Base-by-base conservation (phyloP, 345 rosid genomes). In the Erysimum cheiranthoides region DNA sequence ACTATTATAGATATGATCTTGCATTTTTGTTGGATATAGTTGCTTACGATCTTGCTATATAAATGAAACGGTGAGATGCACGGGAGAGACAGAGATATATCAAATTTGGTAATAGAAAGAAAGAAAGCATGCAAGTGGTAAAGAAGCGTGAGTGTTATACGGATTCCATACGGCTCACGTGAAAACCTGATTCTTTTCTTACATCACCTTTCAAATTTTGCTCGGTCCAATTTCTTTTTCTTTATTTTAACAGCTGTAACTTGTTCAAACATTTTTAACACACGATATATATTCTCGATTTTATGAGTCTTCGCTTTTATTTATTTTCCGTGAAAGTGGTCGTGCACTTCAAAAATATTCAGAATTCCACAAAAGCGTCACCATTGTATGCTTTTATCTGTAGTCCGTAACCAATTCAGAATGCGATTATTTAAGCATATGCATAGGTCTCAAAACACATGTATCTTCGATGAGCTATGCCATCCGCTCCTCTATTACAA, bases 161-260 rank as follows among this genome's bases (percentile, higher is more conserved):
- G 63, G 64, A 73, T 43, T 65, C 65, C 65, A 66, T 66, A 74
- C 66, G 78, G 66, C 58, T 66, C 78, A 74, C 73, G 78, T 74
- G 78, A 66, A 66, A 66, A 42, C 63, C 66, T 56, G 65, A 43
- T 53, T 73, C 64, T 49, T 35, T 39, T 30, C 49, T 74, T 54
- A 54, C 70, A 64, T 64, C 64, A 53, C 34, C n/a, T 34, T 65
- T 65, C 34, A 16, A 46, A 32, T 3, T 52, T 64, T 73, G 58
- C 65, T 34, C 78, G 47, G 71, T 73, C 78, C 57, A 62, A 16
- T 50, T 38, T 50, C 1, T 51, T 51, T 14, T 39, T 8, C 6
- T 30, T 50, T 38, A 3, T 6, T 17, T 18, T 59, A 18, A 46
- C 68, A 61, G 68, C 61, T 72, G 73, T 61, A 49, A 49, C 34